These are phyloP conservation scores for Pisolithus sp. DNA, from an alignment of 768 basidiomycete species.

Conservation along the genomic window DNA sequence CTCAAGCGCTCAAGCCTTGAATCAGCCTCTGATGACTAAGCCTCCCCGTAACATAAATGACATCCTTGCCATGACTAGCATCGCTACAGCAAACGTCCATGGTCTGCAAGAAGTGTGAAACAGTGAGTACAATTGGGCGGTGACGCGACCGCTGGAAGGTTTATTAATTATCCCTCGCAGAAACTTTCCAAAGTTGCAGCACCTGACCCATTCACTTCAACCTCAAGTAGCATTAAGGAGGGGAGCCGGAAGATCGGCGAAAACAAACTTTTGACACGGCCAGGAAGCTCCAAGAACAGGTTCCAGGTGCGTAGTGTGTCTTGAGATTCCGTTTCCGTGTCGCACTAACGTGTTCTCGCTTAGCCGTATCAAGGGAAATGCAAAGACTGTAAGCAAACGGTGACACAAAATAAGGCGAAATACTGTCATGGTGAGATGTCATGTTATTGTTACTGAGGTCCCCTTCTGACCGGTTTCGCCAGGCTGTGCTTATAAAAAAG, in stretches of 20 bases:
- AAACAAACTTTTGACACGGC: conserved; percentile 72
- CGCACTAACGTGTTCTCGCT: not conserved
- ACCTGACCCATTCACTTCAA: conserved; percentile 78
- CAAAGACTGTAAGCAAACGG: conserved; percentile 79
- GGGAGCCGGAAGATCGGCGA: conserved; percentile 77
- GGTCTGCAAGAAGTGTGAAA: conserved; percentile 87
- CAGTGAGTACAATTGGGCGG: conserved; percentile 34
- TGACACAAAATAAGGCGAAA: conserved; percentile 82
- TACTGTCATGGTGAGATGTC: conserved; percentile 72
- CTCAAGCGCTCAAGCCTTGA: no score
- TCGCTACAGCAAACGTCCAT: conserved; percentile 32
- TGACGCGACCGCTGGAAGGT: conserved; percentile 1
- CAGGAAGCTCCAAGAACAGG: conserved; percentile 68
- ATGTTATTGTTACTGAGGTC: conserved; percentile 1
- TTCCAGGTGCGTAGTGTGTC: conserved; percentile 51
- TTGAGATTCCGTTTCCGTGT: conserved; percentile 8
- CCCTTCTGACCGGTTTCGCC: conserved; percentile 5
- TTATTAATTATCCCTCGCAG: conserved; percentile 30
- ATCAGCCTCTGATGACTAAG: not conserved
- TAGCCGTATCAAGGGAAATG: conserved; percentile 85
- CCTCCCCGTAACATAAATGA: not conserved
- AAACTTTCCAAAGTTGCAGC: conserved; percentile 90
- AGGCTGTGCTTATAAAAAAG: conserved; percentile 89
- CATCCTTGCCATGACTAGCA: not conserved
- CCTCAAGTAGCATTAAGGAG: conserved; percentile 68